Evolutionary conservation across 2,329 filamentous ascomycete genomes (phyloP).

Genomic region (Diaporthe vexans): DNA sequence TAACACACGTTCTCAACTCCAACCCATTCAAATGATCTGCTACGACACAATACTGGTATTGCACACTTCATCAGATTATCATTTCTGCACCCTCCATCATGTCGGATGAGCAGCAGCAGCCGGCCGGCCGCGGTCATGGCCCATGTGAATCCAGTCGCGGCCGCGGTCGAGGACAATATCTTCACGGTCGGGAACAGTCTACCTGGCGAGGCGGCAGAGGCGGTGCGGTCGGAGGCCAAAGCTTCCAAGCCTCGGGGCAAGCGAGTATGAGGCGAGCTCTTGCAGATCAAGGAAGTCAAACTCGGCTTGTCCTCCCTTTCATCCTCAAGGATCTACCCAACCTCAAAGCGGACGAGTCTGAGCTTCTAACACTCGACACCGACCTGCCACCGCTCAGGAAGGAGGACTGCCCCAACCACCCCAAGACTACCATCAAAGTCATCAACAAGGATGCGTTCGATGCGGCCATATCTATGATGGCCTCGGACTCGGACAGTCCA

Average conservation of each 20-base stretch:
- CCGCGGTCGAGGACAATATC: not conserved
- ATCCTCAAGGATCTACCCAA: slow-evolving; percentile 61
- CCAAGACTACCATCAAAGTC: slow-evolving; percentile 58
- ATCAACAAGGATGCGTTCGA: slow-evolving; percentile 71
- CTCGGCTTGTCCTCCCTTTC: slow-evolving; percentile 59
- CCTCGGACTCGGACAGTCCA: not conserved
- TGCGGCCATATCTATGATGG: slow-evolving; percentile 58
- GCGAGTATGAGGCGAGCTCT: slow-evolving; percentile 47
- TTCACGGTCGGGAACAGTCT: slow-evolving; percentile 15
- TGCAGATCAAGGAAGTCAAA: slow-evolving; percentile 61
- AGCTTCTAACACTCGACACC: slow-evolving; percentile 53
- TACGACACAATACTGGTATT: not conserved
- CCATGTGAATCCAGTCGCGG: too few species aligned
- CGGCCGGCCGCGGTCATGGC: not conserved
- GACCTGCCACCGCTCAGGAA: slow-evolving; percentile 55
- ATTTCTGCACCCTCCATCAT: slow-evolving; percentile 3
- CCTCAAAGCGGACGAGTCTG: slow-evolving; percentile 54
- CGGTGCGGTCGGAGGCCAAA: slow-evolving; percentile 44
- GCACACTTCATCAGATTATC: not conserved
- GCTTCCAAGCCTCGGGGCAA: not conserved
- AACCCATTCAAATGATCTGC: not conserved
- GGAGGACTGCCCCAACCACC: slow-evolving; percentile 58
- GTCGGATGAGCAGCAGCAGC: slow-evolving; percentile 1
- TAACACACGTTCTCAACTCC: not conserved
- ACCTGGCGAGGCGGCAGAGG: slow-evolving; percentile 28